A percentile compares a stretch with the other conserved stretches of the same genome.
Conservation (phyloP, 371 early-diverging fungal genomes). For the Mucor ambiguus region DNA sequence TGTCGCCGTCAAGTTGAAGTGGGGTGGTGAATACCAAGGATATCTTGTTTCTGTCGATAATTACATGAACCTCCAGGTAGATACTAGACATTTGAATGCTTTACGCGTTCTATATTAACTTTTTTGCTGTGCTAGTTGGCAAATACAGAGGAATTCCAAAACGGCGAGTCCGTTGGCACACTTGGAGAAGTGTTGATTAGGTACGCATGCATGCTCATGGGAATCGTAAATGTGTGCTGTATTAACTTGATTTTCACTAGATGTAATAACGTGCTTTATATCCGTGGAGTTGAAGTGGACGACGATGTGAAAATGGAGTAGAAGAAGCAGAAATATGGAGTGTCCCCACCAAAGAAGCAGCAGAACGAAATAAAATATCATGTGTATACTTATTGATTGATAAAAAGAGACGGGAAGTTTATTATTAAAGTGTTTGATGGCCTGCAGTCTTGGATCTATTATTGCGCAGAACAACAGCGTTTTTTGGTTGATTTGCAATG, state of each 20-base stretch:
- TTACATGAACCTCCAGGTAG: slow-evolving; percentile 97
- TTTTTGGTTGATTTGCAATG: slow-evolving; percentile 6
- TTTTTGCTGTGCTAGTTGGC: slow-evolving; percentile 63
- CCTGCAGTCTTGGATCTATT: slow-evolving; percentile 10
- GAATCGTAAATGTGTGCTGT: not conserved
- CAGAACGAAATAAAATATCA: not conserved
- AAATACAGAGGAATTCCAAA: slow-evolving; percentile 93
- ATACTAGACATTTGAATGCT: not conserved
- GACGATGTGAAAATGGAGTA: slow-evolving; percentile 43
- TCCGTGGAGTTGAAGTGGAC: slow-evolving; percentile 74
- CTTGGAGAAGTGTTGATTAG: slow-evolving; percentile 94
- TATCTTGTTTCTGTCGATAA: slow-evolving; percentile 90
- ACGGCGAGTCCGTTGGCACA: slow-evolving; percentile 87
- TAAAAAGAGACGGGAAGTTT: not conserved
- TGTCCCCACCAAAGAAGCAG: not conserved
- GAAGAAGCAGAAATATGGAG: not conserved
- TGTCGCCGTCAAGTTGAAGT: slow-evolving; percentile 93
- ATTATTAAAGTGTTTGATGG: slow-evolving; percentile 2
- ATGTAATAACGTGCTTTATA: slow-evolving; percentile 89
- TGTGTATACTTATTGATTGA: slow-evolving; percentile 8
- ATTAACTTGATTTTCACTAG: slow-evolving; percentile 34
- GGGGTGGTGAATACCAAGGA: slow-evolving; percentile 98
- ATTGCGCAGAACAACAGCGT: slow-evolving; percentile 20
- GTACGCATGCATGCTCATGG: slow-evolving; percentile 33
- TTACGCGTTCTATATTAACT: slow-evolving; percentile 6